A percentile compares a stretch with the other conserved stretches of the same genome.
Conservation (phyloP, 2,329 filamentous ascomycete species). For the Apiospora saccharicola region DNA sequence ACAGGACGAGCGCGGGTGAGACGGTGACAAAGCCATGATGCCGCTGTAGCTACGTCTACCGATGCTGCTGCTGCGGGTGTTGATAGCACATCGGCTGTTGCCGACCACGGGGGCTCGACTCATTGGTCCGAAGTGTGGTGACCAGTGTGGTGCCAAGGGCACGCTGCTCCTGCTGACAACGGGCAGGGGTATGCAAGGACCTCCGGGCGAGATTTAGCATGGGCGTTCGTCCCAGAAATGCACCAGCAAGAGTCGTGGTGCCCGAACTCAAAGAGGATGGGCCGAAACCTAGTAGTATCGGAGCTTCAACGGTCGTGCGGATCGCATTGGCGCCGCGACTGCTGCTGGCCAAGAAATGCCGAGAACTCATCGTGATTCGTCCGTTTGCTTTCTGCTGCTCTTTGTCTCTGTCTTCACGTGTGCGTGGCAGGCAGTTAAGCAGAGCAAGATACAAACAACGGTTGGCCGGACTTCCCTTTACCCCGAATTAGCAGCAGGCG, state of each 20-base stretch:
- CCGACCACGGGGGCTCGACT: conserved; percentile 7
- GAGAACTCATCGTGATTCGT: conserved; percentile 13
- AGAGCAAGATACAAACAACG: not conserved
- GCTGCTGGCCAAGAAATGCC: conserved; percentile 21
- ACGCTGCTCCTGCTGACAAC: conserved; percentile 6
- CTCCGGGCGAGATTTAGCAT: conserved; percentile 7
- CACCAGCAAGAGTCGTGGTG: not conserved
- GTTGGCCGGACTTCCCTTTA: not conserved
- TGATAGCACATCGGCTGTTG: not conserved
- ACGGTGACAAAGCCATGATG: conserved; percentile 2
- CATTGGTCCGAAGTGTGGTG: conserved; percentile 17
- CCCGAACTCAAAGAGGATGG: conserved; percentile 23
- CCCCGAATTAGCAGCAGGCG: not conserved
- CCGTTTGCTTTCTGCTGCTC: not conserved
- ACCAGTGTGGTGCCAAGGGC: conserved; percentile 10
- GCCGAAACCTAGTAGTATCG: conserved; percentile 21
- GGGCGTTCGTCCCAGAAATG: conserved; percentile 13
- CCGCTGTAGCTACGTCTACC: conserved; percentile 1
- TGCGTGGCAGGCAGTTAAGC: not conserved
- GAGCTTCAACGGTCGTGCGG: conserved; percentile 15
- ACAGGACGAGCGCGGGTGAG: conserved; percentile 11
- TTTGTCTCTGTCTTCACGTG: not conserved
- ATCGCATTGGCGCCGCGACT: conserved; percentile 16
- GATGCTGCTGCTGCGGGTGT: not conserved
- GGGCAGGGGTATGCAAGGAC: conserved; percentile 22